Evolutionary conservation across 306 rosid genomes (phyloP), one percentile per base, ranked within the genome.

Genomic region (Casuarina cunninghamiana): DNA sequence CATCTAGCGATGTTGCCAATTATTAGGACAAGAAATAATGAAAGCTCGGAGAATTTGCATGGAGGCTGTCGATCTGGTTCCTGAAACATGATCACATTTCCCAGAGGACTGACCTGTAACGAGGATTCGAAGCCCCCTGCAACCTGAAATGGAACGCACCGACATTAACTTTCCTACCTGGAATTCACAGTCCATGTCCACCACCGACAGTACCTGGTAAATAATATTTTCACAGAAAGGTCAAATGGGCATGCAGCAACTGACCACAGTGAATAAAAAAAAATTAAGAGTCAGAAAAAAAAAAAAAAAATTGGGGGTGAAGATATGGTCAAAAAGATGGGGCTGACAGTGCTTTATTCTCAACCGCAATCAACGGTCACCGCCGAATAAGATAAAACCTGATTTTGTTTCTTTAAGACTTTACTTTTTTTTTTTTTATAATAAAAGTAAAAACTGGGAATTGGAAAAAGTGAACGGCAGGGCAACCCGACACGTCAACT

Each of bases 331-430:
- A 89, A 86, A 84, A 90, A 67, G 87, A n/a, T 13, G 0, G 77
- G 83, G 76, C 53, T 87, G 86, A 86, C 87, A 82, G 43, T 10
- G 89, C 97, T 88, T 92, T 88, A 90, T 91, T 93, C 93, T 82
- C 90, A 93, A 93, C 97, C 99, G 99, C 97, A 95, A 93, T 91
- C 96, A 95, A 93, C 96, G 97, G 99, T 85, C 84, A 88, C 78
- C 84, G 87, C 93, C 90, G 87, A 81, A 88, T 83, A 79, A 72
- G 62, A 76, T 62, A 51, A 71, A 26, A 26, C 32, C 32, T 26
- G 32, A 16, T 12, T 8, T 17, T n/a, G 19, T 13, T 38, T 39
- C 3, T 0, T 2, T 38, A 54, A 32, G 9, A 21, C 44, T 58
- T 26, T 21, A 26, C 63, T 79, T 70, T 21, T 21, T 21, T 21